Evolutionary conservation across 768 basidiomycete species (phyloP).

Genomic region (Ephemerocybe angulata): DNA sequence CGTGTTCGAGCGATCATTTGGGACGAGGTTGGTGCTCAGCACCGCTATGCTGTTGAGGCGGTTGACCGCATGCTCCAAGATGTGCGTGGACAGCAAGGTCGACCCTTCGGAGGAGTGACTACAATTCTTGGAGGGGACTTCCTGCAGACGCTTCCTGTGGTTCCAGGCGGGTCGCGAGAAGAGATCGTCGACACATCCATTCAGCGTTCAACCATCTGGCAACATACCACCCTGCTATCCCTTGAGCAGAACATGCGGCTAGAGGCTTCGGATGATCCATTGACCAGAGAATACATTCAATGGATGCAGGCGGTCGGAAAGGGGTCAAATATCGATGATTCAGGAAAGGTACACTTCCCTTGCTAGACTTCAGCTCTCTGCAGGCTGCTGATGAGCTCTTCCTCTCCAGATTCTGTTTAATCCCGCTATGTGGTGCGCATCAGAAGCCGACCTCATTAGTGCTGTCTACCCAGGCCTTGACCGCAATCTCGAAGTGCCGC

Average conservation of each 20-base stretch:
- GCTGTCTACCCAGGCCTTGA: conserved; percentile 23
- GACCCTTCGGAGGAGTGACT: not conserved
- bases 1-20: too few species aligned
- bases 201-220: not conserved
- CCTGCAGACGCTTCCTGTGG: too few species aligned
- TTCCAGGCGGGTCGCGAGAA: not conserved
- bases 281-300: too few species aligned
- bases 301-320: not conserved
- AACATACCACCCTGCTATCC: not conserved
- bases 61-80: not conserved
- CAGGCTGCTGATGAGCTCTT: not conserved
- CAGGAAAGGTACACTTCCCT: conserved; percentile 22
- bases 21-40: not conserved
- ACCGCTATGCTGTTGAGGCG: not conserved
- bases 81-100: not conserved
- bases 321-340: conserved; percentile 5
- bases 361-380: not conserved
- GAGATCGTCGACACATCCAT: not conserved
- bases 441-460: conserved; percentile 20
- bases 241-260: not conserved
- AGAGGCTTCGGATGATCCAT: too few species aligned
- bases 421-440: conserved; percentile 22
- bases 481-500: conserved; percentile 17
- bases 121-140: not conserved
- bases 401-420: not conserved